phyloP scores from a whole-genome alignment of 305 asterid genomes.

The Fraxinus nigra region DNA sequence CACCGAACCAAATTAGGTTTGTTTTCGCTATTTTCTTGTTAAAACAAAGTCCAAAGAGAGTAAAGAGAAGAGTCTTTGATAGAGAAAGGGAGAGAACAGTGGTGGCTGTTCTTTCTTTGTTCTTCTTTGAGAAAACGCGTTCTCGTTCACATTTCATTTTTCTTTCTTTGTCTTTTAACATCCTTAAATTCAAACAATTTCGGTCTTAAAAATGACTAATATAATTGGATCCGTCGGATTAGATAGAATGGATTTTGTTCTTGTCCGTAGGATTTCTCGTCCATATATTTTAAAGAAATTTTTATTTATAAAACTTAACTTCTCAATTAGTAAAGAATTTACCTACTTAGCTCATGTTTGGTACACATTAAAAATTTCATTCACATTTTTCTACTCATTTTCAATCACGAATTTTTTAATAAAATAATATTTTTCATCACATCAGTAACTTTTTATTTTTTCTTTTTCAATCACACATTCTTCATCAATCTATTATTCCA shows the following conservation, averaged over 20 bases:
- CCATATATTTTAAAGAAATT: not conserved
- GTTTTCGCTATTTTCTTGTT: slow-evolving; percentile 19
- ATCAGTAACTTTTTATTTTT: too few relatives aligned
- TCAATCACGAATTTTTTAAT: too few relatives aligned
- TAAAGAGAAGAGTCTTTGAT: slow-evolving; percentile 19
- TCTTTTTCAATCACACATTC: too few relatives aligned
- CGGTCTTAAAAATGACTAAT: not conserved
- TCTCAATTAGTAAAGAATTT: not conserved
- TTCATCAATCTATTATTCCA: too few relatives aligned
- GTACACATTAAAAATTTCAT: too few relatives aligned
- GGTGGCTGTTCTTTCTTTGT: slow-evolving; percentile 25
- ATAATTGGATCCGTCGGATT: not conserved
- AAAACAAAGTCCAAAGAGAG: slow-evolving; percentile 31
- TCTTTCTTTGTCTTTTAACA: not conserved
- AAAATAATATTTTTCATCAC: too few relatives aligned
- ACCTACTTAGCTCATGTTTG: too few relatives aligned
- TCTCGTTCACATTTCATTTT: slow-evolving; percentile 45
- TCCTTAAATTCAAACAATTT: not conserved
- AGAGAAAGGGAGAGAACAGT: slow-evolving; percentile 25
- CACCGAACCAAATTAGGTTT: slow-evolving; percentile 39
- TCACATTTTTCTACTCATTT: too few relatives aligned
- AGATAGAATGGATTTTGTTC: not conserved
- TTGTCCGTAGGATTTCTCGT: not conserved
- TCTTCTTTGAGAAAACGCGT: slow-evolving; percentile 58
- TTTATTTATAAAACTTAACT: not conserved